Evolutionary conservation across 768 basidiomycete genomes (phyloP).

Genomic region (Suillus variegatus): DNA sequence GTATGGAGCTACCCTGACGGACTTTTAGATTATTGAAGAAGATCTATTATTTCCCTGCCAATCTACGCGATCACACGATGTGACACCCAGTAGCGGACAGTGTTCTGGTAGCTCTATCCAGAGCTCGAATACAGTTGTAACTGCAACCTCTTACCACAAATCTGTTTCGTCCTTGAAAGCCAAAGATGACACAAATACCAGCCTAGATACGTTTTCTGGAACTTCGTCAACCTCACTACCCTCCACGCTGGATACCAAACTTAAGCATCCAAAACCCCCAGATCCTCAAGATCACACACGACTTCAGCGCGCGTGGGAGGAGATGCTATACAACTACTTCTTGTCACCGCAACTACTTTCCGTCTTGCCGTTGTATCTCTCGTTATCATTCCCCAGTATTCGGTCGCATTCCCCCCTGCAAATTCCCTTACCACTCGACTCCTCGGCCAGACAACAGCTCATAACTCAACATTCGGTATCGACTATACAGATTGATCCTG

Average conservation of each 20-base stretch:
- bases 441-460: conserved; percentile 26
- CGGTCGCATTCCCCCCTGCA: conserved; percentile 48
- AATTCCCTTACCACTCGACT: conserved; percentile 59
- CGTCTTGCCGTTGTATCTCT: conserved; percentile 69
- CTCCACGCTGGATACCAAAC: conserved; percentile 13
- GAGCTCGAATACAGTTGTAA: conserved; percentile 30
- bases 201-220: conserved; percentile 14
- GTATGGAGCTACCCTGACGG: conserved; percentile 10
- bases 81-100: conserved; percentile 6
- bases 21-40: conserved; percentile 67
- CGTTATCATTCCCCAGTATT: conserved; percentile 55
- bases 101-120: conserved; percentile 27
- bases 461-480: background rate
- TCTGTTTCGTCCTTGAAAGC: conserved; percentile 24
- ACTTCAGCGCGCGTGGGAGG: conserved; percentile 65
- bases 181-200: conserved; percentile 12
- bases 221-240: conserved; percentile 26
- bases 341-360: conserved; percentile 54
- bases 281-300: conserved; percentile 64
- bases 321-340: conserved; percentile 62
- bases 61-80: conserved; percentile 11
- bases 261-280: conserved; percentile 21
- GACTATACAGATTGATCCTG: conserved; percentile 28
- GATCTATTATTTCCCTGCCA: conserved; percentile 68
- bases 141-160: conserved; percentile 19